A percentile compares a stretch with the other conserved stretches of the same genome.
Conservation (phyloP, 257 asterid species). For the Solanum virginianum region DNA sequence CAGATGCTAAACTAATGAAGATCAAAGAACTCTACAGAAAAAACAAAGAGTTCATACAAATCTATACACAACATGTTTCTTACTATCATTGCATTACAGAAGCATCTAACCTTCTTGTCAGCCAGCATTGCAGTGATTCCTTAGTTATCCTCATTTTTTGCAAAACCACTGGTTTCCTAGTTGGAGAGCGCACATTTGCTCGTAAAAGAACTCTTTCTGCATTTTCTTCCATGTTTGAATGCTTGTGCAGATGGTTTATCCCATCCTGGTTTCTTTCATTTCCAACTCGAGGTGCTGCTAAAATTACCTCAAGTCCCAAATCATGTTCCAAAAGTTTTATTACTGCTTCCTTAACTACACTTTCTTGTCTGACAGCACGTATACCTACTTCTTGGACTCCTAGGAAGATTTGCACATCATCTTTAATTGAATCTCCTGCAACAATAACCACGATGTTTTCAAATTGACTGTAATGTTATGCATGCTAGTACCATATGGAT, state of each 20-base stretch:
- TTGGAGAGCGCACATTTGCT: slow-evolving; percentile 24
- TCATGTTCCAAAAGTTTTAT: slow-evolving; percentile 49
- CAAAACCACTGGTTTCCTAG: slow-evolving; percentile 64
- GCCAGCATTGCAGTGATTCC: slow-evolving; percentile 58
- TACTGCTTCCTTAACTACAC: slow-evolving; percentile 43
- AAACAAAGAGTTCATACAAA: not conserved
- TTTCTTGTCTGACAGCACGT: slow-evolving; percentile 10
- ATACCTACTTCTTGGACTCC: slow-evolving; percentile 29
- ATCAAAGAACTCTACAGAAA: slow-evolving; percentile 11
- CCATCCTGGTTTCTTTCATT: slow-evolving; percentile 3
- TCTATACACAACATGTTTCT: not conserved
- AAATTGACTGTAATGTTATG: not conserved
- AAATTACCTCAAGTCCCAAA: slow-evolving; percentile 61
- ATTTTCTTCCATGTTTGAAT: slow-evolving; percentile 12
- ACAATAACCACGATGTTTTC: not conserved
- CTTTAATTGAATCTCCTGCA: slow-evolving; percentile 59
- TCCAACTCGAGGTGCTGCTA: slow-evolving; percentile 17
- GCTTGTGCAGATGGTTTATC: slow-evolving; percentile 3
- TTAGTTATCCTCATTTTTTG: slow-evolving; percentile 52
- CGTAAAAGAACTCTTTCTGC: slow-evolving; percentile 6
- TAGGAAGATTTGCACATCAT: slow-evolving; percentile 52
- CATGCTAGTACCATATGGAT: not conserved
- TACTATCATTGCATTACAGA: not conserved
- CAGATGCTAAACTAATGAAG: slow-evolving; percentile 4
- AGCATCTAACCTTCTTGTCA: slow-evolving; percentile 27